Conservation (phyloP, 352 stramenopile genomes). For the Hyaloperonospora brassicae region DNA sequence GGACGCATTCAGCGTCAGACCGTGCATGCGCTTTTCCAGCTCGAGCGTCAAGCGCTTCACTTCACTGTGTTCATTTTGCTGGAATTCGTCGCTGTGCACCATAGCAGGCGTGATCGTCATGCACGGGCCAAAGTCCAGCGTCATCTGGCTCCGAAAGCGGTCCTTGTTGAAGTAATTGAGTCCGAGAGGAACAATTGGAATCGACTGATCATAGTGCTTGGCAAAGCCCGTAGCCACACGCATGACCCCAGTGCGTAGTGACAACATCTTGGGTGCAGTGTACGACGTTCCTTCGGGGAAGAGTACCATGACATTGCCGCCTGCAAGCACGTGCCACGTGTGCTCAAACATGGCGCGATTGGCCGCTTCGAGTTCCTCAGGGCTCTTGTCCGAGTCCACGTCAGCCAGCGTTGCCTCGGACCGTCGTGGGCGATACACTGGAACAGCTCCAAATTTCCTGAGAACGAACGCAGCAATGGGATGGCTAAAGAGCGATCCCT, state of each 20-base stretch:
- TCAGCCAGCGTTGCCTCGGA: constrained; percentile 41
- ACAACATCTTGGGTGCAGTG: constrained; percentile 69
- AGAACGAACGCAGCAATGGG: constrained; percentile 33
- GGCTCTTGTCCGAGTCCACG: constrained; percentile 53
- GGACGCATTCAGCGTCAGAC: constrained; percentile 47
- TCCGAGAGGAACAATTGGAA: constrained; percentile 60
- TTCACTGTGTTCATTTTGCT: constrained; percentile 33
- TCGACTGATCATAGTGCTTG: constrained; percentile 57
- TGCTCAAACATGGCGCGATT: constrained; percentile 71
- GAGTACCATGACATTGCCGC: constrained; percentile 64
- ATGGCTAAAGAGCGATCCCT: constrained; percentile 71
- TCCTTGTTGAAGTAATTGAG: constrained; percentile 84
- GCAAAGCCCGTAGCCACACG: constrained; percentile 64
- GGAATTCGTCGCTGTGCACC: constrained; percentile 36
- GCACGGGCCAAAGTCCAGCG: constrained; percentile 61
- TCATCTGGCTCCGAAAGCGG: constrained; percentile 63
- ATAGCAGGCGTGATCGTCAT: constrained; percentile 42
- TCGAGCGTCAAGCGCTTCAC: constrained; percentile 42
- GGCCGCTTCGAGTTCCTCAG: constrained; percentile 49
- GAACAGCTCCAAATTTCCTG: constrained; percentile 46
- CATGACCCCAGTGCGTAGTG: constrained; percentile 62
- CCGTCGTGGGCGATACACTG: constrained; percentile 55
- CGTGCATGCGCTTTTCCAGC: constrained; percentile 37
- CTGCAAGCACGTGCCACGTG: constrained; percentile 51
- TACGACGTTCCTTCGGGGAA: constrained; percentile 80